These are phyloP conservation scores for Neurospora terricola DNA, from an alignment of 495 filamentous ascomycete genomes.

Conservation along the genomic window DNA sequence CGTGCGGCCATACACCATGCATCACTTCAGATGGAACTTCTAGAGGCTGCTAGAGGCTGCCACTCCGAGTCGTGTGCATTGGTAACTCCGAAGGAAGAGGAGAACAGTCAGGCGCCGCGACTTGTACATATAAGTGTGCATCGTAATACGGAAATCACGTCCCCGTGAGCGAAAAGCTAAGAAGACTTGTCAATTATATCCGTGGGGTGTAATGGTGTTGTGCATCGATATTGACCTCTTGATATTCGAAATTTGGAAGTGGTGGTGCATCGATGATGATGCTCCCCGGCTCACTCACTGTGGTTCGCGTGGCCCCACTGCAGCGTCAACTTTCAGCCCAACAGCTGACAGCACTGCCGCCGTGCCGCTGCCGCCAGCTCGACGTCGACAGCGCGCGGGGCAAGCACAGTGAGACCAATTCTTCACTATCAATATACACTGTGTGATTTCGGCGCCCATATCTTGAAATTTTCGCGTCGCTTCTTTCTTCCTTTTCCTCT, in stretches of 20 bases:
- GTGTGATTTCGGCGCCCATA: background rate
- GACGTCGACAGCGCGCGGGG: background rate
- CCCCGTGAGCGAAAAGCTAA: background rate
- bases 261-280: background rate
- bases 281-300: background rate
- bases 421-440: background rate
- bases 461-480: background rate
- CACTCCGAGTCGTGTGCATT: background rate
- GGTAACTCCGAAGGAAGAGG: background rate
- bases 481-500: background rate
- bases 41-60: background rate
- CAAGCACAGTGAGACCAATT: background rate
- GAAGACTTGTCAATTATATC: background rate
- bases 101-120: background rate
- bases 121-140: background rate
- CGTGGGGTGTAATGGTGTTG: background rate
- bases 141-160: background rate
- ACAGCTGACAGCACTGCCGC: background rate
- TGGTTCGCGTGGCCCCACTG: background rate
- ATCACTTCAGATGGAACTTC: background rate
- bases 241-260: background rate
- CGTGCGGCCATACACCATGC: background rate
- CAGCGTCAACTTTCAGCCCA: background rate
- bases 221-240: background rate
- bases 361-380: background rate